These are phyloP conservation scores for Colletotrichum neosansevieriae DNA, from an alignment of 2,329 filamentous ascomycete genomes.

Conservation along the genomic window DNA sequence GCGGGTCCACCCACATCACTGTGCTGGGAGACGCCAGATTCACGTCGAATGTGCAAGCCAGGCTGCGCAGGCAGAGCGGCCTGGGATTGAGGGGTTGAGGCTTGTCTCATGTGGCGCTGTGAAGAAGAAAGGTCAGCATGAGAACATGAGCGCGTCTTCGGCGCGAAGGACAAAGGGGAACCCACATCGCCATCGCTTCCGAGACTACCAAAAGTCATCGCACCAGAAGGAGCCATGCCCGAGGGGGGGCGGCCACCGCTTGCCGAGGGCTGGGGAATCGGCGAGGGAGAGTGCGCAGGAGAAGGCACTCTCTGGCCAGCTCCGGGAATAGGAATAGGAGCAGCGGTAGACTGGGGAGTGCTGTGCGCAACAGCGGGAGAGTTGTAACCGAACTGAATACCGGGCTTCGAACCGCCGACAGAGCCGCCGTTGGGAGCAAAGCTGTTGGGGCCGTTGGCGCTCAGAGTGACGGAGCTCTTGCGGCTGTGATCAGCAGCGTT, in stretches of 20 bases:
- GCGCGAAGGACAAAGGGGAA: conserved; percentile 42
- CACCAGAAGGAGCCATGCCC: conserved; percentile 73
- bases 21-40: conserved; percentile 64
- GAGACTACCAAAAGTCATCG: conserved; percentile 87
- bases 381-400: conserved; percentile 87
- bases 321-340: conserved; percentile 73
- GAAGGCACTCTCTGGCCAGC: conserved; percentile 79
- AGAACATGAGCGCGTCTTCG: background rate
- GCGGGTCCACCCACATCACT: conserved; percentile 76
- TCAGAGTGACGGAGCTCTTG: conserved; percentile 93
- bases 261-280: conserved; percentile 88
- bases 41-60: conserved; percentile 82
- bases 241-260: conserved; percentile 90
- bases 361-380: conserved; percentile 76
- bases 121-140: conserved; percentile 3
- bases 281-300: conserved; percentile 89
- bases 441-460: conserved; percentile 81
- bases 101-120: conserved; percentile 77
- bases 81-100: conserved; percentile 69
- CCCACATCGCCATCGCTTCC: conserved; percentile 84
- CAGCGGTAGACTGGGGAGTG: conserved; percentile 69
- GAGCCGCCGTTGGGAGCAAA: conserved; percentile 81
- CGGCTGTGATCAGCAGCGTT: conserved; percentile 78
- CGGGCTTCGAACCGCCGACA: conserved; percentile 68
- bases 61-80: conserved; percentile 72